Base-by-base conservation (phyloP, 2,329 filamentous ascomycete genomes). In the Ceratocystis alfenasii region DNA sequence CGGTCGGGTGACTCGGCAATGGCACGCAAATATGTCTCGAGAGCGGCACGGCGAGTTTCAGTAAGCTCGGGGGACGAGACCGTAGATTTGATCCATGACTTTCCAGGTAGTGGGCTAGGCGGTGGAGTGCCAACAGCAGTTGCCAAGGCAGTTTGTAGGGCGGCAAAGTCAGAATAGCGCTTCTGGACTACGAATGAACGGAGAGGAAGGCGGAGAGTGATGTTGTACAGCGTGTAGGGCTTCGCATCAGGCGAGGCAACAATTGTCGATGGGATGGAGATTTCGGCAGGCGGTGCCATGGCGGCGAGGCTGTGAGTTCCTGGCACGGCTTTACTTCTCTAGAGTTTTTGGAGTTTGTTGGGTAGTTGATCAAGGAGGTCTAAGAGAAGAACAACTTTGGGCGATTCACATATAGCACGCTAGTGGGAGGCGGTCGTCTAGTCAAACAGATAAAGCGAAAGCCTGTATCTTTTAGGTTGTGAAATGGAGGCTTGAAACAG, bases 81-180 rank as follows among this genome's bases (percentile, higher is more conserved):
- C 2, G 89, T 92, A 8, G 84, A 85, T 68, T 86, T 83, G 72
- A 93, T 83, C 88, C 88, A 94, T 60, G 86, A 85, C 73, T 94
- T 94, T 15, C 77, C 77, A 0, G 89, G 89, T 1, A 93, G 78
- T 0, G 87, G 77, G 0, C 79, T 78, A 0, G 89, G 89, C 6
- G 89, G 88, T 22, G 87, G 74, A 25, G 78, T 72, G 70, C 85
- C 84, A 66, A 86, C 81, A 62, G 84, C 78, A 50, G 80, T 76
- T 22, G 79, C 78, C 7, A 95, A 80, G 3, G 81, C 76, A 36
- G 78, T 74, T 76, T 94, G 84, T 17, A 95, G 83, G 60, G 79
- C 74, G 65, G 79, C 78, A 72, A 94, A 94, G 73, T 94, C 89
- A 64, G 86, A 90, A 78, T 93, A 95, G 71, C 89, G 87, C 75